These are phyloP conservation scores for Cenococcum geophilum DNA, from an alignment of 495 filamentous ascomycete genomes.

Conservation along the genomic window DNA sequence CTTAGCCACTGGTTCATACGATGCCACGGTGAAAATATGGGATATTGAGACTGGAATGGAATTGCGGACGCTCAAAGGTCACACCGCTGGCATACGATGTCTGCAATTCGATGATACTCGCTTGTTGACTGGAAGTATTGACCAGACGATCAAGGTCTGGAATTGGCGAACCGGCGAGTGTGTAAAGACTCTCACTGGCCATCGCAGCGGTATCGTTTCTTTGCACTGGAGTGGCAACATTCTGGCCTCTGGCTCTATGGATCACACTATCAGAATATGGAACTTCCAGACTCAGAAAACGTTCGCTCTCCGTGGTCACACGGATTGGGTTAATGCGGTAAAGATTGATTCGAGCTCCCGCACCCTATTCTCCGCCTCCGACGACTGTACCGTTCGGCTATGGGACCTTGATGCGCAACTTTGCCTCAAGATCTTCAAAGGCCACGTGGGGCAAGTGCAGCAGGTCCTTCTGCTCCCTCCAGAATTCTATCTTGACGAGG, in stretches of 20 bases:
- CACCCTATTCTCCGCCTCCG: constrained; percentile 85
- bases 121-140: constrained; percentile 76
- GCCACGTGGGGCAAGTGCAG: constrained; percentile 94
- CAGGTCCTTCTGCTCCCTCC: constrained; percentile 74
- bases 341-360: constrained; percentile 72
- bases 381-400: constrained; percentile 86
- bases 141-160: constrained; percentile 82
- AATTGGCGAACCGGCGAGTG: constrained; percentile 92
- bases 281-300: constrained; percentile 79
- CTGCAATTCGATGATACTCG: constrained; percentile 90
- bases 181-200: constrained; percentile 72
- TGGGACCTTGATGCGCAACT: constrained; percentile 82
- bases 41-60: constrained; percentile 82
- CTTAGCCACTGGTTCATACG: constrained; percentile 90
- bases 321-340: constrained; percentile 91
- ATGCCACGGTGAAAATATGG: constrained; percentile 93
- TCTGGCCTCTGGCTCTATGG: constrained; percentile 80
- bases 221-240: constrained; percentile 79
- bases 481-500: constrained; percentile 82
- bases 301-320: constrained; percentile 73
- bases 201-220: constrained; percentile 73
- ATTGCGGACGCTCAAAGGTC: constrained; percentile 73
- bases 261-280: constrained; percentile 88
- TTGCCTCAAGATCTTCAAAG: constrained; percentile 75
- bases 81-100: constrained; percentile 73